Conservation (phyloP, 202 grass and related monocot genomes). For the Dendrocalamus latiflorus region DNA sequence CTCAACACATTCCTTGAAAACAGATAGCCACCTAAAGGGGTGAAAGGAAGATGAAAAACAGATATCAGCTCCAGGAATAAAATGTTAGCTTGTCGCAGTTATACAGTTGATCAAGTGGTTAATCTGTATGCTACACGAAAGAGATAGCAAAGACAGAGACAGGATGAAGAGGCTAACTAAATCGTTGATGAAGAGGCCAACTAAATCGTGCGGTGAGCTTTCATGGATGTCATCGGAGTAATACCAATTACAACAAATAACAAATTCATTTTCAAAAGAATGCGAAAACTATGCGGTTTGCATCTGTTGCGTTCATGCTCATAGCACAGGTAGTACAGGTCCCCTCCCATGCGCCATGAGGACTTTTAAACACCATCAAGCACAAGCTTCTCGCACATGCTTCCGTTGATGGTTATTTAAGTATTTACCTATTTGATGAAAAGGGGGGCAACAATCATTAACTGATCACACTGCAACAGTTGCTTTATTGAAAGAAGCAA, state of each 20-base stretch:
- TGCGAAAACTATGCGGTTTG: background rate
- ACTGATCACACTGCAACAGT: conserved; percentile 45
- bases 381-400: conserved; percentile 40
- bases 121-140: conserved; percentile 20
- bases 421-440: conserved; percentile 31
- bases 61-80: conserved; percentile 25
- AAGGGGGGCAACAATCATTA: conserved; percentile 48
- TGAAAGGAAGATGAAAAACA: background rate
- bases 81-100: conserved; percentile 29
- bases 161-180: background rate
- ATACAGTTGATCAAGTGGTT: conserved; percentile 24
- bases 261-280: background rate
- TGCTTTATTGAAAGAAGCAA: conserved; percentile 45
- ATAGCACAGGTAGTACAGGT: conserved; percentile 23
- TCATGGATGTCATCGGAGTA: background rate
- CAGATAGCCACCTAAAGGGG: background rate
- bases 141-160: background rate
- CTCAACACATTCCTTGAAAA: conserved; percentile 2
- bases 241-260: background rate
- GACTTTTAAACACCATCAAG: conserved; percentile 48
- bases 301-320: conserved; percentile 35
- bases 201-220: background rate
- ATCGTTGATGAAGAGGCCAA: background rate
- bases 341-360: conserved; percentile 55
- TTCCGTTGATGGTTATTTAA: conserved; percentile 50